phyloP scores from a whole-genome alignment of 2,329 filamentous ascomycete genomes.

The Exophiala spinifera region DNA sequence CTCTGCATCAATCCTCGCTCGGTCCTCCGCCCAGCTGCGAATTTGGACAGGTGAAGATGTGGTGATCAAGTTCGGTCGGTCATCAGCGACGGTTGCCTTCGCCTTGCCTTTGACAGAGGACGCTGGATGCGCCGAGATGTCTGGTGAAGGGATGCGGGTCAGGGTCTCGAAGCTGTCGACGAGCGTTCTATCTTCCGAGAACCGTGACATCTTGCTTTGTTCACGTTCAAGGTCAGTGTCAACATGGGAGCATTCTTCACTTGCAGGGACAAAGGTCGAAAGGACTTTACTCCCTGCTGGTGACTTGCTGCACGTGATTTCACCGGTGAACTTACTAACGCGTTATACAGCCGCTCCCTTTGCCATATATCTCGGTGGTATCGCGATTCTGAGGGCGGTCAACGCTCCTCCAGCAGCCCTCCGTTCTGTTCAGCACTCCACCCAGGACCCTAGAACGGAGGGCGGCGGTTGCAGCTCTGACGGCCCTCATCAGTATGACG shows the following conservation, averaged over 20 bases:
- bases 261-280: conserved; percentile 13
- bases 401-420: too few relatives aligned
- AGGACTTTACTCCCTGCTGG: background rate
- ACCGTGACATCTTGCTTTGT: background rate
- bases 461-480: too few relatives aligned
- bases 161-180: conserved; percentile 17
- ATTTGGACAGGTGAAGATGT: conserved; percentile 20
- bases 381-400: too few relatives aligned
- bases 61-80: conserved; percentile 24
- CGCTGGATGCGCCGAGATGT: conserved; percentile 24
- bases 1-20: conserved; percentile 8
- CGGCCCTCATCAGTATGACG: too few relatives aligned
- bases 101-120: conserved; percentile 11
- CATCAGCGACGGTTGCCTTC: conserved; percentile 11
- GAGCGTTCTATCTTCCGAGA: conserved; percentile 7
- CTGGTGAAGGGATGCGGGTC: conserved; percentile 20
- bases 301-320: background rate
- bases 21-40: conserved; percentile 15
- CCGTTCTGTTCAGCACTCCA: too few relatives aligned
- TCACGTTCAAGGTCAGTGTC: conserved; percentile 8
- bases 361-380: too few relatives aligned
- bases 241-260: background rate
- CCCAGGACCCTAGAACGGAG: too few relatives aligned
- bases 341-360: too few relatives aligned
- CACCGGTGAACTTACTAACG: background rate